A percentile compares a stretch with the other conserved stretches of the same genome.
These are phyloP conservation scores for Diatrype stigma DNA, from an alignment of 2,329 filamentous ascomycete genomes.

Conservation along the genomic window DNA sequence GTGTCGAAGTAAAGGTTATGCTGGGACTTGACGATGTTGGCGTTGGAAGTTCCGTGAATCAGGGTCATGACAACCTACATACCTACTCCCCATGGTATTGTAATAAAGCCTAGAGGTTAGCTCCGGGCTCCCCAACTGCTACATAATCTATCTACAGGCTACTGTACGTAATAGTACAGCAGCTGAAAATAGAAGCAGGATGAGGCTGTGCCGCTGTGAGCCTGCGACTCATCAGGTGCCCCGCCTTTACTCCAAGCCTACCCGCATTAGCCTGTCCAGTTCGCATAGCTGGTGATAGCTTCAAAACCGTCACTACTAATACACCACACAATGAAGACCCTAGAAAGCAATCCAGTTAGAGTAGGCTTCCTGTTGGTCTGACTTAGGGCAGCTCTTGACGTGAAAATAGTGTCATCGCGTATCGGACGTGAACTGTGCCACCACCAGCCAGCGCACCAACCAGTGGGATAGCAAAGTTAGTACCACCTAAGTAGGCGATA, in stretches of 20 bases:
- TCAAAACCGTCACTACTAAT: neutral
- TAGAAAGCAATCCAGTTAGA: too few species aligned
- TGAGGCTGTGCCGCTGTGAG: constrained; percentile 16
- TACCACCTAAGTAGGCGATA: neutral
- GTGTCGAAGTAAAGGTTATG: too few species aligned
- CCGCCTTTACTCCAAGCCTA: neutral
- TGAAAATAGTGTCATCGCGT: too few species aligned
- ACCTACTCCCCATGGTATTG: too few species aligned
- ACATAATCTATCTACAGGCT: too few species aligned
- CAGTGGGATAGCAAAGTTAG: neutral
- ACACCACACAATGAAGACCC: too few species aligned
- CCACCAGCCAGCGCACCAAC: neutral
- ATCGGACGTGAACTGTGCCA: neutral
- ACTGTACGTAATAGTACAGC: neutral
- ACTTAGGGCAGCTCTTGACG: neutral
- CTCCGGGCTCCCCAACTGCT: too few species aligned
- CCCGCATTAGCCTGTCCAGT: neutral
- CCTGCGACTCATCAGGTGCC: neutral
- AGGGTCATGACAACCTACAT: too few species aligned
- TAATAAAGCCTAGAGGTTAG: too few species aligned
- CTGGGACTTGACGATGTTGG: too few species aligned
- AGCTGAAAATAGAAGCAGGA: constrained; percentile 12
- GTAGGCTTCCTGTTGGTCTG: neutral
- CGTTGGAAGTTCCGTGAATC: too few species aligned
- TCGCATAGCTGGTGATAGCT: neutral